Conservation (phyloP, 495 filamentous ascomycete species). For the Hypoxylon lienhwacheense region DNA sequence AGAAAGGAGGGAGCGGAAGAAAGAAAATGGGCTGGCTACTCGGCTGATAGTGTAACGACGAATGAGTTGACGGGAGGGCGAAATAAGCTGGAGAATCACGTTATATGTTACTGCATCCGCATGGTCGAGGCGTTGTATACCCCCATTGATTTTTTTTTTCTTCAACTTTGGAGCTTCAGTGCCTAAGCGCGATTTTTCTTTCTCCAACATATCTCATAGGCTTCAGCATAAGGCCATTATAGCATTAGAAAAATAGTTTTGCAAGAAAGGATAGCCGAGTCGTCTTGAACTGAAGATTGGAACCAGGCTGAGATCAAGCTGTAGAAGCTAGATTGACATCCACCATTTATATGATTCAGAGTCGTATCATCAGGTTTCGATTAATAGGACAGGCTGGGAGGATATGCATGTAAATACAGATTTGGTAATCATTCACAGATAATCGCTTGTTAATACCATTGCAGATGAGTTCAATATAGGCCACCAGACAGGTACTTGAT, state of each 20-base stretch:
- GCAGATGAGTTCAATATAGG: no score
- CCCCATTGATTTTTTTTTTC: constrained; percentile 31
- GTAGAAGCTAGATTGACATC: no score
- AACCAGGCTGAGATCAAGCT: no score
- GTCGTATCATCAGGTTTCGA: no score
- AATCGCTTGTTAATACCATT: no score
- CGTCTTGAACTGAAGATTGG: constrained; percentile 8
- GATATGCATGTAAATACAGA: no score
- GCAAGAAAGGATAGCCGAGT: neutral
- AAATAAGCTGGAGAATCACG: constrained; percentile 20
- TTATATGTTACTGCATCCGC: constrained; percentile 32
- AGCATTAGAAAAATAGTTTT: no score
- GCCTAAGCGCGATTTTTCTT: neutral
- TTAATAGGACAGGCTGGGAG: no score
- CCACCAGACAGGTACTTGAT: no score
- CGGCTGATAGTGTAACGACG: constrained; percentile 27
- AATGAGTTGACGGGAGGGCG: constrained; percentile 27
- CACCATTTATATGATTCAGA: no score
- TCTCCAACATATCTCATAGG: neutral
- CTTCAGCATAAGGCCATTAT: no score
- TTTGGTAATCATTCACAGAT: no score
- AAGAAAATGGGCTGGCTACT: constrained; percentile 38
- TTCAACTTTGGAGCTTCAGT: neutral
- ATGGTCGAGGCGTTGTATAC: constrained; percentile 37
- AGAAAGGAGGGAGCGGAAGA: constrained; percentile 19